These are phyloP conservation scores for Zizania palustris DNA, from an alignment of 202 grass and related monocot genomes.

Conservation along the genomic window DNA sequence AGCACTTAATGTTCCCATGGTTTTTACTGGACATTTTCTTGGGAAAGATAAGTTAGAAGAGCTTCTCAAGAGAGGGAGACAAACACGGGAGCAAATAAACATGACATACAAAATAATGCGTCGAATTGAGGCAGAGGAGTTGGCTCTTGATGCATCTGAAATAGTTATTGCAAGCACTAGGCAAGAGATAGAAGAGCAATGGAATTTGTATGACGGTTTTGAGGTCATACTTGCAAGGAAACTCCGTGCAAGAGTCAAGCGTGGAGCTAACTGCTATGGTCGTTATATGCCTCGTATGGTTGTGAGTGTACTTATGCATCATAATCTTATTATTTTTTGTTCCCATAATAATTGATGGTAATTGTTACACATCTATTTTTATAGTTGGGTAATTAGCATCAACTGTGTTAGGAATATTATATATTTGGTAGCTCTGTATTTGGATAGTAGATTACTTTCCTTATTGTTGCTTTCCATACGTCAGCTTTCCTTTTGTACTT, in stretches of 20 bases:
- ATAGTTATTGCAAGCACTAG: conserved; percentile 92
- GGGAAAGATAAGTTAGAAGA: conserved; percentile 96
- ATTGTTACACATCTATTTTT: conserved; percentile 21
- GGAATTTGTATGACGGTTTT: conserved; percentile 98
- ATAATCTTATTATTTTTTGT: conserved; percentile 31
- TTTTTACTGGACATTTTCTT: conserved; percentile 97
- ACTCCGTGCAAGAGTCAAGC: conserved; percentile 74
- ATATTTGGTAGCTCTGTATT: too few relatives aligned
- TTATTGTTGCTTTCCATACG: too few relatives aligned
- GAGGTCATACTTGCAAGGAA: conserved; percentile 91
- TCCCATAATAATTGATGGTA: conserved; percentile 38
- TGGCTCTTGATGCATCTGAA: conserved; percentile 89
- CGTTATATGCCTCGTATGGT: conserved; percentile 98
- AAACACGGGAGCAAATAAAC: conserved; percentile 96
- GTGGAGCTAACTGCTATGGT: conserved; percentile 83
- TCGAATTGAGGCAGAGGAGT: conserved; percentile 91
- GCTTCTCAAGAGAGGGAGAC: conserved; percentile 91
- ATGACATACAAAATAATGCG: conserved; percentile 95
- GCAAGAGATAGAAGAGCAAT: conserved; percentile 98
- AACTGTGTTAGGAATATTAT: too few relatives aligned
- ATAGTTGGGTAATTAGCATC: conserved; percentile 26
- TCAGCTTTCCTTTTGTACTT: too few relatives aligned
- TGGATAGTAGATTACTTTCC: too few relatives aligned
- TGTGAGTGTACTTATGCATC: conserved; percentile 66
- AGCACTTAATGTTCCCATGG: conserved; percentile 95